Percentiles rank a stretch among this genome's conserved stretches.
Conservation (phyloP, 495 filamentous ascomycete genomes). For the Daldinia concentrica region DNA sequence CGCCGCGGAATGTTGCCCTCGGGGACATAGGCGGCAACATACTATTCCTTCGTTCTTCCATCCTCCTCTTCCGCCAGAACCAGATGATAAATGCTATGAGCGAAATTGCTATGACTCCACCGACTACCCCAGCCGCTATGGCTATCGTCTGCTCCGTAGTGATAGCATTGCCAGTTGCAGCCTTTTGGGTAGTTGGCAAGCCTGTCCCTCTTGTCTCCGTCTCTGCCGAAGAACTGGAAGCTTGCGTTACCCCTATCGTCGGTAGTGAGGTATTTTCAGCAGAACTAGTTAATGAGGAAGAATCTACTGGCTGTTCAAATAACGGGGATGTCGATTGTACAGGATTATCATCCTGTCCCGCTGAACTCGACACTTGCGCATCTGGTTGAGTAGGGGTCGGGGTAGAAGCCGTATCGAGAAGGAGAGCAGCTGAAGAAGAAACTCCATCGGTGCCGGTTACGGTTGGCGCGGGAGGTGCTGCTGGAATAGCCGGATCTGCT, state of each 20-base stretch:
- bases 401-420: background rate
- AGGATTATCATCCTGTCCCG: background rate
- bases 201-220: constrained; percentile 24
- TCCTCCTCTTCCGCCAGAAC: constrained; percentile 56
- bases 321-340: background rate
- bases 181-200: constrained; percentile 20
- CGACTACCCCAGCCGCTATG: constrained; percentile 61
- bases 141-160: constrained; percentile 51
- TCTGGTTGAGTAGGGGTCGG: constrained; percentile 2
- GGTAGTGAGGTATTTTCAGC: constrained; percentile 2
- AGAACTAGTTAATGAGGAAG: constrained; percentile 4
- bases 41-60: constrained; percentile 53
- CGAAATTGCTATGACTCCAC: constrained; percentile 55
- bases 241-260: constrained; percentile 9
- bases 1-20: constrained; percentile 29
- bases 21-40: constrained; percentile 57
- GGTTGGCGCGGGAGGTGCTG: background rate
- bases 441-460: background rate
- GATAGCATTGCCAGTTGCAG: constrained; percentile 38
- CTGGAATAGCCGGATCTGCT: background rate
- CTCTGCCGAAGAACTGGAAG: constrained; percentile 26
- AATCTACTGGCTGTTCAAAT: background rate
- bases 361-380: background rate
- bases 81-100: constrained; percentile 59
- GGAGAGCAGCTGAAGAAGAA: background rate